phyloP scores from a whole-genome alignment of 225 moss, liverwort and hornwort species.

The Pseudisothecium myosuroides region DNA sequence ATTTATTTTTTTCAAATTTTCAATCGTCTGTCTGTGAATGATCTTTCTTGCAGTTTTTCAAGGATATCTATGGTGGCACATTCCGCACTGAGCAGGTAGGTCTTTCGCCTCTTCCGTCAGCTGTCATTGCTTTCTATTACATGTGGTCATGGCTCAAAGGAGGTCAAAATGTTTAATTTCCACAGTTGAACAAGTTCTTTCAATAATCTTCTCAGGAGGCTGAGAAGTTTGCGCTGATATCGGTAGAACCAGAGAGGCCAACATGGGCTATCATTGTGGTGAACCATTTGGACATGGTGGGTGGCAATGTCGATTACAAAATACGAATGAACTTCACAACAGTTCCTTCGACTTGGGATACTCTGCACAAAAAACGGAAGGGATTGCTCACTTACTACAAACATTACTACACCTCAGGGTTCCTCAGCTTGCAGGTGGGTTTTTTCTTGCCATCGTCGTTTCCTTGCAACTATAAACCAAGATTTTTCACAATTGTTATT shows the following conservation, averaged over 20 bases:
- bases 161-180: background rate
- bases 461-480: background rate
- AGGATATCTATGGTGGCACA: slow-evolving; percentile 69
- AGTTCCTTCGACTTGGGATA: slow-evolving; percentile 48
- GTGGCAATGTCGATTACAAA: slow-evolving; percentile 78
- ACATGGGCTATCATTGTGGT: slow-evolving; percentile 85
- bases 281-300: slow-evolving; percentile 41
- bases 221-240: slow-evolving; percentile 44
- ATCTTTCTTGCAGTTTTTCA: slow-evolving; percentile 49
- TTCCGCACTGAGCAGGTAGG: slow-evolving; percentile 62
- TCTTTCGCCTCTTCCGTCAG: background rate
- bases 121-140: background rate
- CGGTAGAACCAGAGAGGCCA: slow-evolving; percentile 28
- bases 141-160: background rate
- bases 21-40: background rate
- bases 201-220: slow-evolving; percentile 47
- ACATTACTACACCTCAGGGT: slow-evolving; percentile 81
- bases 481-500: background rate
- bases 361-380: slow-evolving; percentile 54
- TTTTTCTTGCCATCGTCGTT: background rate
- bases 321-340: slow-evolving; percentile 98
- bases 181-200: background rate
- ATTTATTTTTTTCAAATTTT: background rate
- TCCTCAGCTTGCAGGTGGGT: slow-evolving; percentile 79
- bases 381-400: slow-evolving; percentile 62